A percentile compares a stretch with the other conserved stretches of the same genome.
Evolutionary conservation across 306 rosid genomes (phyloP).

Genomic region (Inga laurina): DNA sequence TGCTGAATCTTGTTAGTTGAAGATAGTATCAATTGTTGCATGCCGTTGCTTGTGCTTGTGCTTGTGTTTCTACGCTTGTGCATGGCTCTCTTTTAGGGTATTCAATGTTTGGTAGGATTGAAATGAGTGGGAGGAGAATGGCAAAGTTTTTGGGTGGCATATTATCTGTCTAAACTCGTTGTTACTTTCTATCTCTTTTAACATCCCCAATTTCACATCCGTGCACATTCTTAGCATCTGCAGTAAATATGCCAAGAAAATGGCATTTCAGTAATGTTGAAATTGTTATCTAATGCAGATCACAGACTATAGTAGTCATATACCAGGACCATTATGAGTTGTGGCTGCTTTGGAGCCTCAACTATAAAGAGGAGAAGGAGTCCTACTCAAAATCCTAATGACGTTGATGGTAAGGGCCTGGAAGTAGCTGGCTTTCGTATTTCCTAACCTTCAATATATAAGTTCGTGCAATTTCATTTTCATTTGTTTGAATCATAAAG

Average conservation of each 20-base stretch:
- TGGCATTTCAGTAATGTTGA: constrained; percentile 32
- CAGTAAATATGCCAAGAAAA: background rate
- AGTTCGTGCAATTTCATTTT: background rate
- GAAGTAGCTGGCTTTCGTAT: background rate
- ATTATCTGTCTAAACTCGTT: background rate
- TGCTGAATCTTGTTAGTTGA: constrained; percentile 26
- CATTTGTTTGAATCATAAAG: background rate
- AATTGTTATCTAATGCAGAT: constrained; percentile 37
- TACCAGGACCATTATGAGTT: constrained; percentile 58
- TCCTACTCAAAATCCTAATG: constrained; percentile 38
- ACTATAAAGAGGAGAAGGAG: constrained; percentile 38
- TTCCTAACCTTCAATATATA: constrained; percentile 21
- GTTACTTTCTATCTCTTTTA: background rate
- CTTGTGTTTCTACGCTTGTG: background rate
- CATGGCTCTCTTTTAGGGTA: constrained; percentile 3
- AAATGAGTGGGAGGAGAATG: background rate
- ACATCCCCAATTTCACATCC: background rate
- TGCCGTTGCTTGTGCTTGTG: constrained; percentile 1
- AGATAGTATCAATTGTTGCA: background rate
- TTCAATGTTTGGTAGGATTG: background rate
- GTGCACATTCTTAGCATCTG: background rate
- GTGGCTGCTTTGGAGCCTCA: constrained; percentile 84
- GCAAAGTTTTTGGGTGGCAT: background rate
- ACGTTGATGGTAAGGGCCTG: constrained; percentile 56
- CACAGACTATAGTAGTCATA: constrained; percentile 23